Conservation (phyloP, 371 early-diverging fungal species). For the Mortierella sp. region DNA sequence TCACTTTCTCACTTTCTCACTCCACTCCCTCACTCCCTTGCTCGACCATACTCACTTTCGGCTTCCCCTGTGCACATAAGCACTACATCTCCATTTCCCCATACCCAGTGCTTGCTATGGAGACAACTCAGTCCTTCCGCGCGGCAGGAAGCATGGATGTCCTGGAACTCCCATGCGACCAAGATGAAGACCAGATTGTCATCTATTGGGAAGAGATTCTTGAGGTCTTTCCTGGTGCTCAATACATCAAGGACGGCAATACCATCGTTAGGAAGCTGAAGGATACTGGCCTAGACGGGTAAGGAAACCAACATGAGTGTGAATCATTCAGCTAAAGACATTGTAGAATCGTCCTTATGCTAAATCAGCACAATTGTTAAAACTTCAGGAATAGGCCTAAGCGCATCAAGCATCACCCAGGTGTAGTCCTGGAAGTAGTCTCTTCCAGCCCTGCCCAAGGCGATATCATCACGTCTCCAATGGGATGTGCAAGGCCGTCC, state of each 20-base stretch:
- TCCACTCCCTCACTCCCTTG: background rate
- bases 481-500: too few species aligned
- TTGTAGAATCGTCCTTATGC: too few species aligned
- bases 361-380: background rate
- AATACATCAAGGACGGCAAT: conserved; percentile 5
- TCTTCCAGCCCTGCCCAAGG: background rate
- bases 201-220: conserved; percentile 20
- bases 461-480: background rate
- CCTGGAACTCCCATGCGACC: background rate
- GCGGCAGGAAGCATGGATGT: background rate
- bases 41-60: background rate
- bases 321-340: background rate
- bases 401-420: conserved; percentile 10
- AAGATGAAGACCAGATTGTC: conserved; percentile 10
- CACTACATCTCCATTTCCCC: too few species aligned
- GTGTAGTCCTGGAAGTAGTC: conserved; percentile 18
- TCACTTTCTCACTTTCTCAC: background rate
- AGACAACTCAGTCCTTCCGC: conserved; percentile 4
- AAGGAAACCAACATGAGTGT: background rate
- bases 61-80: background rate
- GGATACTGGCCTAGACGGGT: conserved; percentile 9
- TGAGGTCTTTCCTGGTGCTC: conserved; percentile 3
- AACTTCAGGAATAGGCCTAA: conserved; percentile 6
- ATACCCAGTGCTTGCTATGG: conserved; percentile 2
- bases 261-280: background rate